A percentile compares a stretch with the other conserved stretches of the same genome.
phyloP scores from a whole-genome alignment of 2,329 filamentous ascomycete genomes.

The Botryotinia convoluta region DNA sequence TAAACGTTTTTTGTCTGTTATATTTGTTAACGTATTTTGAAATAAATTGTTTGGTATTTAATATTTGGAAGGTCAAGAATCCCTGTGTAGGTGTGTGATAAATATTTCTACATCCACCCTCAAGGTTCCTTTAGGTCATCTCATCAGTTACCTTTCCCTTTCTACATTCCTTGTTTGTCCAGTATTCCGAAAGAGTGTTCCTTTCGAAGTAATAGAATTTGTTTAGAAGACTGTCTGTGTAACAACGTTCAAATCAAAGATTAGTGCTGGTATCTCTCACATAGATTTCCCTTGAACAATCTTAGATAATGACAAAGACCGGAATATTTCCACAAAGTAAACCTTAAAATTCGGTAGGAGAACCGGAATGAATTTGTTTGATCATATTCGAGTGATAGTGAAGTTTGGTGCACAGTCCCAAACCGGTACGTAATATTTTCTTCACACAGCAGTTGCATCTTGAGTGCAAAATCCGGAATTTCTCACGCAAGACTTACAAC shows the following conservation, averaged over 20 bases:
- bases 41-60: background rate
- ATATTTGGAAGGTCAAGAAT: background rate
- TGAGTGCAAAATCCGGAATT: background rate
- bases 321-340: background rate
- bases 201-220: background rate
- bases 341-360: background rate
- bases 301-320: background rate
- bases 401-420: background rate
- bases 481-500: background rate
- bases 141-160: background rate
- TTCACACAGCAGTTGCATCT: background rate
- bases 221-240: background rate
- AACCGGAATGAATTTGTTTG: background rate
- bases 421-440: background rate
- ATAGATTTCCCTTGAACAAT: background rate
- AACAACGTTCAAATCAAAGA: background rate
- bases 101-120: conserved; percentile 1
- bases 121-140: background rate
- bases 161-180: background rate
- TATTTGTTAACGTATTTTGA: background rate
- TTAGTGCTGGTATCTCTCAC: background rate
- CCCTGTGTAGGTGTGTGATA: background rate
- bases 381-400: background rate
- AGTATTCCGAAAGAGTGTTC: background rate
- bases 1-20: background rate